Evolutionary conservation across 2,329 filamentous ascomycete species (phyloP), one percentile per base, ranked within the genome.

Genomic region (Aspergillus jensenii): DNA sequence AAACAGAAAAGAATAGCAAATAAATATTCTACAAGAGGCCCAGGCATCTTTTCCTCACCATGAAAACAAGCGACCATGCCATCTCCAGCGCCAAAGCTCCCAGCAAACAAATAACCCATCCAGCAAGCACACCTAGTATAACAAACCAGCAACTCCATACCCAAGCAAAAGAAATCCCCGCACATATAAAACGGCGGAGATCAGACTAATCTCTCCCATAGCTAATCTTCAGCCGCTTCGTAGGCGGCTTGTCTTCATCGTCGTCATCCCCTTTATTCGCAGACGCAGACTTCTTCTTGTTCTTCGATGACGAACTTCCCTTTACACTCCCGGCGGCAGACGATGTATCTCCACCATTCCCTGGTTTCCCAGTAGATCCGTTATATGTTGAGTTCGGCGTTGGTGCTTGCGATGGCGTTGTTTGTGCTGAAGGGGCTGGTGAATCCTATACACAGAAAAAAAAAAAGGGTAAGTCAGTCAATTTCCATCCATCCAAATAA

Each of bases 171-270:
- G 6, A 37, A 37, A 37, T 3, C 14, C 35, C 14, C 14, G 2
- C 35, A 37, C 35, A 31, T 31, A 11, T 31, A 31, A 31, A 7
- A 17, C 25, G n/a, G 11, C 8, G 19, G 8, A 35, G 5, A 43
- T 8, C 8, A n/a, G 17, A 27, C 68, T 65, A 78, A 56, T 79
- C 77, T 56, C 76, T 67, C 19, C 70, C 75, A 66, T 79, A 79
- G 44, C 71, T 79, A 45, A 79, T 77, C 67, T 79, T 79, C 65
- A 79, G 64, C 56, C 77, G 67, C 67, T 78, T 78, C 14, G 71
- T 61, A 21, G 76, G 68, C 49, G 74, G 74, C 47, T 77, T 78
- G 45, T 71, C 68, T 23, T 75, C 74, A 11, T 70, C 69, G 7
- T 71, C 64, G 15, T 71, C 65, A 17, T 68, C 67, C 66, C 62